Base-by-base conservation (phyloP, 345 rosid genomes). In the Melastoma malabathricum region DNA sequence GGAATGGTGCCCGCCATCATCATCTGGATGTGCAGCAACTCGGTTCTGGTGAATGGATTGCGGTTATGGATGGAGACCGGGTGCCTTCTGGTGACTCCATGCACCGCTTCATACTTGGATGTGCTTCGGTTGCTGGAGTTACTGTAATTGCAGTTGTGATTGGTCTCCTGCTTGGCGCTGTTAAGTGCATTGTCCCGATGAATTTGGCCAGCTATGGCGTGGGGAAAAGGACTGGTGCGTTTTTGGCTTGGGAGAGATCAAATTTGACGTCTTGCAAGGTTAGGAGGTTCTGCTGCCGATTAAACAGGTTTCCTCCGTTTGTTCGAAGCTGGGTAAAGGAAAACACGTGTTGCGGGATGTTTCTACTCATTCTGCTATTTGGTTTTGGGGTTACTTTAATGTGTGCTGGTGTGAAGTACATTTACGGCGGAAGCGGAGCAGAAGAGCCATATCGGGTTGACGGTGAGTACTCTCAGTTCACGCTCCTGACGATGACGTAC, bases 401-500 rank as follows among this genome's bases (percentile, higher is more conserved):
- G 59, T 92, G 95, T 64, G 39, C 48, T 1, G 83, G 90, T 10
- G 72, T 83, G 18, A 69, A 60, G 48, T 70, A 72, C 59, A 70
- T 88, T 43, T 88, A 67, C 39, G 97, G 97, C 34, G 97, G 98
- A 58, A 83, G 59, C 48, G 97, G 93, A 27, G 95, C 90, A 0
- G 75, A 74, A n/a, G 77, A 73, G 58, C 75, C 90, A 46, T 85
- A 84, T 69, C 59, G 64, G 0, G 66, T 73, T 63, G 78, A 81
- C 46, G 84, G 94, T 62, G 76, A 81, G 44, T 64, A 68, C 63
- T 92, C 99, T 27, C 88, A 88, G 64, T 92, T 92, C 73, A 92
- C 99, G 10, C 52, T 92, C 58, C 66, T 83, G 46, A 81, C 99
- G 2, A 88, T 92, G 99, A 92, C 99, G 4, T 88, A 84, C 12